Base-by-base conservation (phyloP, 2,329 filamentous ascomycete species). In the Colletotrichum filicis region DNA sequence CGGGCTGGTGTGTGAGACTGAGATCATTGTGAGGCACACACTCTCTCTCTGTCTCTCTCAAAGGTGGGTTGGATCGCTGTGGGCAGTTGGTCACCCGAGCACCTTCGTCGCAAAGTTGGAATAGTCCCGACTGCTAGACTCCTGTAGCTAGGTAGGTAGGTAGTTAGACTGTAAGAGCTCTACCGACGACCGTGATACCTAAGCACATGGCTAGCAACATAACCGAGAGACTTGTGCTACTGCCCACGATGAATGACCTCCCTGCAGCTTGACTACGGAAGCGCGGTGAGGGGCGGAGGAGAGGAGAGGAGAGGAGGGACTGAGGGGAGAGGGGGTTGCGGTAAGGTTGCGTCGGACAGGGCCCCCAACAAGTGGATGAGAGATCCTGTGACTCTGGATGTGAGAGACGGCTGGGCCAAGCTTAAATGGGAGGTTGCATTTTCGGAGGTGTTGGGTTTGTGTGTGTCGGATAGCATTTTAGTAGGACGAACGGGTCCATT, bases 361-460 rank as follows among this genome's bases (percentile, higher is more conserved):
- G 58, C 53, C 26, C 24, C 42, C 66, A 65, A 37, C 19, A 58
- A 57, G 55, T 26, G 28, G 53, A 64, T 24, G 42, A 46, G 62
- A 24, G 37, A 72, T 70, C 66, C 49, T 66, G 71, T 42, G 66
- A 73, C 66, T 58, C 35, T 46, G 42, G 42, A 58, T 57, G 71
- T 70, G 71, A 73, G 66, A 73, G 70, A 73, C 71, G 61, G 49
- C 56, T 70, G 70, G 66, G 60, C 66, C 66, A 73, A 69, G 66
- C 70, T 69, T 69, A 58, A 68, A 68, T 63, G 55, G 35, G 24
- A 63, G 46, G 52, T 53, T 49, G 37, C 60, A 65, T 59, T 42
- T 53, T 32, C 16, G 22, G 7, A 16, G 14, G 30, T 30, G 32
- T 35, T 35, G 32, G 32, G 32, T 35, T 35, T n/a, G n/a, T 24